Base-by-base conservation (phyloP, 441 rosid genomes). In the Arabidopsis lyrata region DNA sequence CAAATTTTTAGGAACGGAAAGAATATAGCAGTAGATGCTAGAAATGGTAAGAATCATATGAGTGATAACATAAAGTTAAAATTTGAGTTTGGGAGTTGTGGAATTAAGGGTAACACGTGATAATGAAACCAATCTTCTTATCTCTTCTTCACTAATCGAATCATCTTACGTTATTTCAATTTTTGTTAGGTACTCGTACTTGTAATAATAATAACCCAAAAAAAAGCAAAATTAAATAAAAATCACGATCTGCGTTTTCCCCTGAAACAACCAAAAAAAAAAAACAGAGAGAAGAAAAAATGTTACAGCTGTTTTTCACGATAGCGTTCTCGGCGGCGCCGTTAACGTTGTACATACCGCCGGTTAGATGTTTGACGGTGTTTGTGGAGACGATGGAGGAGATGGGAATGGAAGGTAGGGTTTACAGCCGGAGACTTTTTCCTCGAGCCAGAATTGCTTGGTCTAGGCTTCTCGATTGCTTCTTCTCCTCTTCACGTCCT, bases 271-370 rank as follows among this genome's bases (percentile, higher is more conserved):
- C 5, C 2, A 41, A 24, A 50, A 38, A 3, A 0, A 47, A 36
- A 8, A 55, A 0, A 64, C 4, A 31, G 10, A 18, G 9, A 35
- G 2, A 16, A 8, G 15, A 34, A 2, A 41, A 2, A 68, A 83
- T 88, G 93, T 16, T 94, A 82, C 94, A 88, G 85, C 45, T 94
- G 65, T 81, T 94, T 42, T 86, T 86, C 77, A 88, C 95, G 38
- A 83, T 92, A 66, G 99, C 94, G 31, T 89, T 92, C 82, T 92
- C 99, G 36, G 99, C 91, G 14, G 86, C 82, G 70, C 97, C 97
- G 24, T 78, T 94, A 84, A 92, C 90, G 31, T 76, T 94, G 27
- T 94, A 90, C 61, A 72, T 94, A 72, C 99, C 97, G 22, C 99
- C 97, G 11, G 4, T 92, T 29, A 88, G 97, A 81, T 92, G 88